Evolutionary conservation across 441 rosid species (phyloP), one percentile per base, ranked within the genome.

Genomic region (Viola pubescens): DNA sequence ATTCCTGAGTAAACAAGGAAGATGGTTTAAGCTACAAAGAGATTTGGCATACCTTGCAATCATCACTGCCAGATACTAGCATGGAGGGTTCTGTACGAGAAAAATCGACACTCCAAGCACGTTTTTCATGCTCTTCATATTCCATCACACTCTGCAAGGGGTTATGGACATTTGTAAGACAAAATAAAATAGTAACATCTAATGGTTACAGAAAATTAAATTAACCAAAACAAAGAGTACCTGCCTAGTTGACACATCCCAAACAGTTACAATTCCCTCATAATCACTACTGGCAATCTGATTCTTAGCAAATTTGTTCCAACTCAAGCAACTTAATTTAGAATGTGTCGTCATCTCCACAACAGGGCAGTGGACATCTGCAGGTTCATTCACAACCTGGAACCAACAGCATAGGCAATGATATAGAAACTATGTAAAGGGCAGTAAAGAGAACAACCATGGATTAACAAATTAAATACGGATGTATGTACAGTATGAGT

Each of bases 41-140:
- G 56, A 26, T 19, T 60, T 26, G 56, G 58, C 59, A 46, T 75
- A 87, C 97, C 97, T 89, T 86, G 59, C 90, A 85, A 68, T 89
- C 97, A 64, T 89, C 97, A 51, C 97, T 87, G 48, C 97, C 97
- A 79, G 97, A 88, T 43, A 94, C 95, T 58, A 94, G 99, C 97
- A 88, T 85, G 4, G 97, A 81, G n/a, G 98, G 96, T 60, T 94
- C 99, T 6, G 90, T 85, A 60, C 79, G 75, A 51, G 97, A 94
- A 78, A 91, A 94, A 72, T 94, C 99, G 71, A 94, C 99, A 76
- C 97, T 90, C 99, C 99, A 94, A 55, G 97, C 99, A 48, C 98
- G 96, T 68, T 91, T 94, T 69, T 90, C 97, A 73, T 94, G 99
- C 76, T 94, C 99, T 77, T 94, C 99, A 67, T 90, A 94, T 79